Evolutionary conservation across 2,329 filamentous ascomycete species (phyloP).

Genomic region (Colletotrichum tropicale): DNA sequence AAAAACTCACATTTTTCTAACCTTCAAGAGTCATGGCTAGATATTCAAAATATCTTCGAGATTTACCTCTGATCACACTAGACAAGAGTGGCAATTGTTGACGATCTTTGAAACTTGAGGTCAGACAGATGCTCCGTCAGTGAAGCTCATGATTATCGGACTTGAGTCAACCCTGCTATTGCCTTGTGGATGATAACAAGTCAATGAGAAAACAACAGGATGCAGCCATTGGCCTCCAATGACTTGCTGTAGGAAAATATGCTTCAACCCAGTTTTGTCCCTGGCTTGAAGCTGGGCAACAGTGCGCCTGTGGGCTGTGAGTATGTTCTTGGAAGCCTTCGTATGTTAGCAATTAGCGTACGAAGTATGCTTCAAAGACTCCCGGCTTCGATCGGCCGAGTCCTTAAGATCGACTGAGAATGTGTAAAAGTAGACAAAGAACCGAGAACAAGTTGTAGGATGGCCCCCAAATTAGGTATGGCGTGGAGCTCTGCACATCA

Average conservation of each 20-base stretch:
- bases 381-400: neutral
- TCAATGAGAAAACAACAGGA: too few relatives aligned
- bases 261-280: neutral
- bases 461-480: neutral
- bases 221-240: neutral
- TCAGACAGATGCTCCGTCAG: neutral
- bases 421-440: neutral
- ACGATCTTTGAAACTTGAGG: neutral
- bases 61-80: neutral
- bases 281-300: neutral
- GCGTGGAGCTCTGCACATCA: neutral
- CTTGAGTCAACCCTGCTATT: neutral
- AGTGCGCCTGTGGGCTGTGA: neutral
- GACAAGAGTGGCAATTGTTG: neutral
- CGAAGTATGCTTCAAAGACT: neutral
- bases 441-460: neutral
- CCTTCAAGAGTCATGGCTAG: neutral
- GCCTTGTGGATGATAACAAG: neutral
- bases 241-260: neutral
- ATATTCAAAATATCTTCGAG: neutral
- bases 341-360: neutral
- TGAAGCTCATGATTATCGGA: neutral
- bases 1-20: neutral
- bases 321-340: neutral
- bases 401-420: neutral